Base-by-base conservation (phyloP, 1,139 yeast species). In the Yamadazyma triangularis region DNA sequence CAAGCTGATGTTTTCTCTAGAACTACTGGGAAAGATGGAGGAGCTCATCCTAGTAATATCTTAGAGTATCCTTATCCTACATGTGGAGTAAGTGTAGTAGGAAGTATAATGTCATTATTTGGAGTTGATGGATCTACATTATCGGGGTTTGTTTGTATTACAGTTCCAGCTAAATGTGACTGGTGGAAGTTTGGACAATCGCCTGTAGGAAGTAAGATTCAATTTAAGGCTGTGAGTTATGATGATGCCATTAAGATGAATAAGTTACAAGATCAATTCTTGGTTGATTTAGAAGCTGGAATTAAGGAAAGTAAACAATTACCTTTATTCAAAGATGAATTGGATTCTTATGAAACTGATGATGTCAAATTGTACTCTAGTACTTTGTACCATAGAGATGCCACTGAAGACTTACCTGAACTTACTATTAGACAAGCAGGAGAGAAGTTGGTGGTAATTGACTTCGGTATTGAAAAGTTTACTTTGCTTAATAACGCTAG, bases 111-210 rank as follows among this genome's bases (percentile, higher is more conserved):
- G 47, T 50, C 56, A 13, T 40, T 59, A 15, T 58, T 57, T 41
- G 64, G 63, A 11, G 51, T 52, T 22, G 65, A 59, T 41, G 65
- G 65, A 22, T 56, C 56, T 15, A 59, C 65, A 3, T 41, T 59
- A 29, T 55, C 62, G 8, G 65, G 65, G 4, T 60, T 60, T 34
- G 48, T 53, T 2, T 57, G 64, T 44, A 39, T 56, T 30, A 41
- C 58, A 8, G 59, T 55, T 15, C 62, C 64, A 5, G 40, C 41
- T 16, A 43, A 42, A 26, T 49, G 48, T 25, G 65, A 59, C 31
- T 58, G 56, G 51, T 59, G 66, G 64, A 60, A 58, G 34, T 43
- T 47, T 36, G 66, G 65, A 4, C 64, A 60, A 41, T 63, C 58
- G 13, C 50, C 50, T 13, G 48, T 55, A 22, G 56, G 51, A 12